Evolutionary conservation across 306 rosid genomes (phyloP), one percentile per base, ranked within the genome.

Genomic region (Dicorynia guianensis): DNA sequence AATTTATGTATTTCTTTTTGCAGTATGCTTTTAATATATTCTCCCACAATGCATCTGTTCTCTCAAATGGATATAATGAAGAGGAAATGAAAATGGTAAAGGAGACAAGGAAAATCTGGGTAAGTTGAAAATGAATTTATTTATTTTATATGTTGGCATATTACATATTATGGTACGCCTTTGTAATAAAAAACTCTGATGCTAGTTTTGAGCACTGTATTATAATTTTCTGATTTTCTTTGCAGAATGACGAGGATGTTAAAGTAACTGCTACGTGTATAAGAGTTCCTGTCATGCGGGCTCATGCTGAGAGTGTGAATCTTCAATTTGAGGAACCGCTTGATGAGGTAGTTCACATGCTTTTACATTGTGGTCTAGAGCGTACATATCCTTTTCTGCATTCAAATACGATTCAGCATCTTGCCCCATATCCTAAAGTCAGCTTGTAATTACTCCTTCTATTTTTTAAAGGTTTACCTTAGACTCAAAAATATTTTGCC

Each of bases 81-180:
- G 99, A 96, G 84, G 99, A 96, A 85, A 92, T 96, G 98, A 96
- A 96, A 80, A 65, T 96, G 82, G 97, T 96, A 67, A 92, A 92
- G 81, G 99, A 92, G 85, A 96, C 98, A 0, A 80, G 84, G 73
- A 92, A 96, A 85, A 96, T 96, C n/a, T 96, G 99, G 99, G 99
- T 90, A 71, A 82, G 81, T 59, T 67, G 48, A 56, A 71, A 74
- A 36, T 42, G 57, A 46, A 39, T 60, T 13, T 53, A 35, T 39
- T 25, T 71, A 19, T 52, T 17, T 54, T 72, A 62, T 71, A 49
- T 46, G 35, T 13, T 40, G 12, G 44, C 12, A 19, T 18, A 8
- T 56, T 47, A 15, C 46, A 13, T n/a, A 25, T 25, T 8, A 7
- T 63, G 39, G 47, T 52, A 38, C 53, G 6, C 61, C 12, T 36